Conservation (phyloP, 2,329 filamentous ascomycete genomes). For the Calycina marina region DNA sequence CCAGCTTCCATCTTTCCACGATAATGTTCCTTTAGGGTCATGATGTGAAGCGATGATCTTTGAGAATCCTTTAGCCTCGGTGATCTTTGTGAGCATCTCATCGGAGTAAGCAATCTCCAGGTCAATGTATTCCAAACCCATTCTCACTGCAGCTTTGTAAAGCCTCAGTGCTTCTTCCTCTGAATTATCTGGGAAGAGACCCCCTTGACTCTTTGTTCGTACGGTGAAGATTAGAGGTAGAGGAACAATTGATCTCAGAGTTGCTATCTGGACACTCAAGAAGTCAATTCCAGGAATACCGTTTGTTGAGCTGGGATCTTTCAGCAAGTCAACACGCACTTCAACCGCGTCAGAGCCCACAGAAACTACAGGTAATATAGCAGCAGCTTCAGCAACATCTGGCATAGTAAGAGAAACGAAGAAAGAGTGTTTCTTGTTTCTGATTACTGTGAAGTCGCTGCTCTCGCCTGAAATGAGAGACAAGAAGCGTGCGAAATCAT, state of each 20-base stretch:
- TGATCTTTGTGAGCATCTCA: constrained; percentile 54
- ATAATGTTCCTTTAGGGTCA: constrained; percentile 63
- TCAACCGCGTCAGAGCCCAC: constrained; percentile 89
- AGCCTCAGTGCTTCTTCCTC: constrained; percentile 57
- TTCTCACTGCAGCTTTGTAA: constrained; percentile 63
- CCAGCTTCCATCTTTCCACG: constrained; percentile 87
- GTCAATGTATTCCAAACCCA: constrained; percentile 86
- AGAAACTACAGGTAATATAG: constrained; percentile 55
- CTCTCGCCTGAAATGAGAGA: constrained; percentile 50
- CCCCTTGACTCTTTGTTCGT: constrained; percentile 73
- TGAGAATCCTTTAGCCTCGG: constrained; percentile 51
- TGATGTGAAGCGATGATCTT: constrained; percentile 93
- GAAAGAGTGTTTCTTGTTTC: constrained; percentile 64
- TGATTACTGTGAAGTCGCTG: constrained; percentile 37
- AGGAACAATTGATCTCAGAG: constrained; percentile 56
- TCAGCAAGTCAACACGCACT: constrained; percentile 77
- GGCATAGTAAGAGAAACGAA: constrained; percentile 86
- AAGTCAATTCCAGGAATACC: constrained; percentile 56
- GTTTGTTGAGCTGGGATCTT: constrained; percentile 42
- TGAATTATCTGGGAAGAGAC: constrained; percentile 68
- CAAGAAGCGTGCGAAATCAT: constrained; percentile 63
- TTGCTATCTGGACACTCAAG: constrained; percentile 65
- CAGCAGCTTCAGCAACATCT: constrained; percentile 47
- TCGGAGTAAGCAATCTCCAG: constrained; percentile 79
- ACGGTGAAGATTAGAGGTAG: constrained; percentile 88